A percentile compares a stretch with the other conserved stretches of the same genome.
Conservation (phyloP, 768 basidiomycete genomes). For the Chiua virens region DNA sequence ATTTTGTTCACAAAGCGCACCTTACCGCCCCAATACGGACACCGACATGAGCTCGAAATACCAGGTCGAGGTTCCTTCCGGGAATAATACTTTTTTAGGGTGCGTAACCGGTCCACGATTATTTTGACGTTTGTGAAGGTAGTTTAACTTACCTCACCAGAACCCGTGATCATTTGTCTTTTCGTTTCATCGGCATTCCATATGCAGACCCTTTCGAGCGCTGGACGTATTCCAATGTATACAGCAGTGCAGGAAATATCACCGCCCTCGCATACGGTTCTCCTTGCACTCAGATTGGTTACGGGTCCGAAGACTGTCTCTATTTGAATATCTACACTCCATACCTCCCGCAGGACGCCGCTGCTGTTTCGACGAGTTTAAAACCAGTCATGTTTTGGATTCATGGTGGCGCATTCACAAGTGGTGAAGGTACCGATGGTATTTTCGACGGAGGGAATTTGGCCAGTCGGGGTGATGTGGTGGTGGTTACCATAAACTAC, state of each 20-base stretch:
- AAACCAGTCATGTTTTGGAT: slow-evolving; percentile 53
- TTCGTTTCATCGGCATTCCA: slow-evolving; percentile 53
- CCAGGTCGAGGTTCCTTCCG: slow-evolving; percentile 7
- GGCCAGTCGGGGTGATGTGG: slow-evolving; percentile 44
- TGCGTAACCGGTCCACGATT: background rate
- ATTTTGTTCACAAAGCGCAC: slow-evolving; percentile 10
- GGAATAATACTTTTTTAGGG: slow-evolving; percentile 7
- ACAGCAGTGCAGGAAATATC: slow-evolving; percentile 28
- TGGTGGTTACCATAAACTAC: slow-evolving; percentile 40
- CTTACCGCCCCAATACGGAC: slow-evolving; percentile 5
- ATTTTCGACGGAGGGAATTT: slow-evolving; percentile 46
- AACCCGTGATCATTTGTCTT: slow-evolving; percentile 46
- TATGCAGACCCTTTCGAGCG: slow-evolving; percentile 43
- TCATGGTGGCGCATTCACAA: slow-evolving; percentile 48
- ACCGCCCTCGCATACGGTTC: slow-evolving; percentile 35
- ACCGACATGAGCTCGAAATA: slow-evolving; percentile 6
- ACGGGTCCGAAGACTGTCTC: slow-evolving; percentile 43
- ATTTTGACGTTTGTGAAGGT: too few relatives aligned
- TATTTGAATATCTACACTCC: slow-evolving; percentile 50
- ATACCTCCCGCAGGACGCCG: slow-evolving; percentile 28
- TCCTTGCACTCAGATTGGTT: slow-evolving; percentile 33
- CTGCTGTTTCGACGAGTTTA: slow-evolving; percentile 15
- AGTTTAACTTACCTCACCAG: slow-evolving; percentile 21
- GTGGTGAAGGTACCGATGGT: slow-evolving; percentile 38
- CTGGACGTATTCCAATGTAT: slow-evolving; percentile 43